Percentiles rank a stretch among this genome's conserved stretches.
These are phyloP conservation scores for Chaetoscypha palmicola DNA, from an alignment of 2,329 filamentous ascomycete species.

Conservation along the genomic window DNA sequence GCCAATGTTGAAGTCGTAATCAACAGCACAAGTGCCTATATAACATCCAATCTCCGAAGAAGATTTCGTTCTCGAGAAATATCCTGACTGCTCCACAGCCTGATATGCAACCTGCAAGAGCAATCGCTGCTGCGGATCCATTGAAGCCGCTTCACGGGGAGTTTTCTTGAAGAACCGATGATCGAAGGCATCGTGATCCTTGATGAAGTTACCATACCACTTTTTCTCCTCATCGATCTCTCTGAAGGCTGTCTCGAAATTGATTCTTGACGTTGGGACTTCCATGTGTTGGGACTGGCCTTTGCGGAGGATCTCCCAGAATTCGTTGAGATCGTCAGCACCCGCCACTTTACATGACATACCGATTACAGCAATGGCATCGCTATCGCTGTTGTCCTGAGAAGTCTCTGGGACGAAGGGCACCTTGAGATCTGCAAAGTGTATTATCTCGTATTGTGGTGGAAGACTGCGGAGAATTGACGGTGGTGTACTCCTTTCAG, in stretches of 20 bases:
- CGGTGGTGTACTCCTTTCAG: not conserved
- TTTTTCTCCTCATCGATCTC: conserved; percentile 8
- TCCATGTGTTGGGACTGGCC: conserved; percentile 37
- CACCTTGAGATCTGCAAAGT: too few species aligned
- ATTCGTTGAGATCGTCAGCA: conserved; percentile 46
- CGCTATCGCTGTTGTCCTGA: too few species aligned
- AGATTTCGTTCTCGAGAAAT: not conserved
- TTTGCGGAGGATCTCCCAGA: conserved; percentile 68
- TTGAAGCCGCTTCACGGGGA: conserved; percentile 18
- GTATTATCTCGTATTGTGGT: too few species aligned
- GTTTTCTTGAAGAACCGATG: conserved; percentile 14
- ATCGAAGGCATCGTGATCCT: conserved; percentile 14
- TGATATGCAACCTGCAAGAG: conserved; percentile 10
- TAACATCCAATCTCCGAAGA: conserved; percentile 2
- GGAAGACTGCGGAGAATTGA: too few species aligned
- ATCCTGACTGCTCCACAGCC: conserved; percentile 8
- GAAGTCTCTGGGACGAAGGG: too few species aligned
- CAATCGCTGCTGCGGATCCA: conserved; percentile 19
- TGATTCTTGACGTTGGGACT: conserved; percentile 2
- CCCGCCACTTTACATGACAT: conserved; percentile 47
- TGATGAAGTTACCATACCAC: conserved; percentile 10
- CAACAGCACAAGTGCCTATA: conserved; percentile 2
- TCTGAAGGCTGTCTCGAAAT: conserved; percentile 3
- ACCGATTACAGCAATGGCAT: conserved; percentile 42
- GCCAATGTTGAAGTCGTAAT: conserved; percentile 5